Conservation (phyloP, 805 yeast genomes). For the Jamesozyma rosinii region DNA sequence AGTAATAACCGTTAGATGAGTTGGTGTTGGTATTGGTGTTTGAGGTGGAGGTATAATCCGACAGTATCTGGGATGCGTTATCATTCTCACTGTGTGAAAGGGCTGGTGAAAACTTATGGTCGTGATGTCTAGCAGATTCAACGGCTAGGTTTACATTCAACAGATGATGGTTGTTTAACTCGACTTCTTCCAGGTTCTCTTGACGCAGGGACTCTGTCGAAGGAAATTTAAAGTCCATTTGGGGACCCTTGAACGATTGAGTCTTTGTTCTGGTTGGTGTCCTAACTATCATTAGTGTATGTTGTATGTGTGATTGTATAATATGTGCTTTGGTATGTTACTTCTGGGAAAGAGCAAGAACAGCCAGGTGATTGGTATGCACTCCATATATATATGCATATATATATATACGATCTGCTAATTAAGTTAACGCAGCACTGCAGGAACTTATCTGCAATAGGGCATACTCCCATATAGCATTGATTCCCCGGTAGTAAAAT, state of each 20-base stretch:
- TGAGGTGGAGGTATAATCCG: conserved; percentile 21
- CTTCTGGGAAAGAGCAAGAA: neutral
- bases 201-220: conserved; percentile 20
- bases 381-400: no score
- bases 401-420: no score
- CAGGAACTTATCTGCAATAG: no score
- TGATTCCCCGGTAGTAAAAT: no score
- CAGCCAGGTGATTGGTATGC: no score
- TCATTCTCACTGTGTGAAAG: conserved; percentile 7
- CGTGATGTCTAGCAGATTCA: neutral
- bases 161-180: conserved; percentile 24
- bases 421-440: neutral
- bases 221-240: conserved; percentile 35
- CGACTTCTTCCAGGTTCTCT: conserved; percentile 11
- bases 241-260: conserved; percentile 33
- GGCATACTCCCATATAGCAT: no score
- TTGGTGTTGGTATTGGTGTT: conserved; percentile 16
- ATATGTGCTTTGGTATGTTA: no score
- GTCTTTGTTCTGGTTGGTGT: conserved; percentile 31
- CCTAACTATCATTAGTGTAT: conserved; percentile 17
- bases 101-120: neutral
- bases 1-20: conserved; percentile 28
- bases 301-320: neutral
- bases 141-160: conserved; percentile 12
- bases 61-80: conserved; percentile 26